phyloP scores from a whole-genome alignment of 2,329 filamentous ascomycete species.

The Fusarium oligoseptatum region DNA sequence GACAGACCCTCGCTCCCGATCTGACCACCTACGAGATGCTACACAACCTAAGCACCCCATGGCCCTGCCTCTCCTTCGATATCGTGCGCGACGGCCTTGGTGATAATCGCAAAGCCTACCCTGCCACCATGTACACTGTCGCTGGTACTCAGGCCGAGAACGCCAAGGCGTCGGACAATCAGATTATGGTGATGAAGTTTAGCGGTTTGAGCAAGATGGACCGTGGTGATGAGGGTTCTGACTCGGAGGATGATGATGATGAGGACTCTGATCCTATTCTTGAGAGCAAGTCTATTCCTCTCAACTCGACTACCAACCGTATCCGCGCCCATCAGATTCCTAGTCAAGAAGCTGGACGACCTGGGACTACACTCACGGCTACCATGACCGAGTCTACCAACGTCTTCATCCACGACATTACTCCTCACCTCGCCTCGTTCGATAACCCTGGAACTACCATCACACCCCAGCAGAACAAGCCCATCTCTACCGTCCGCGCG shows the following conservation, averaged over 20 bases:
- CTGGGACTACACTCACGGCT: conserved; percentile 87
- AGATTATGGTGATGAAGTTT: conserved; percentile 96
- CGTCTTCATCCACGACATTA: conserved; percentile 94
- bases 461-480: conserved; percentile 87
- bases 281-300: conserved; percentile 89
- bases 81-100: conserved; percentile 88
- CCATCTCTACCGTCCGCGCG: conserved; percentile 86
- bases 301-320: conserved; percentile 91
- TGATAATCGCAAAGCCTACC: conserved; percentile 91
- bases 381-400: conserved; percentile 92
- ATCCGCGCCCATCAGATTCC: conserved; percentile 89
- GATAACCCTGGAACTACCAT: conserved; percentile 88
- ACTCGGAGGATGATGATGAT: conserved; percentile 79
- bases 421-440: conserved; percentile 88
- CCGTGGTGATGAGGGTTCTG: conserved; percentile 74
- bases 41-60: conserved; percentile 91
- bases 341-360: conserved; percentile 75
- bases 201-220: conserved; percentile 93
- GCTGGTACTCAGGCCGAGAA: conserved; percentile 92
- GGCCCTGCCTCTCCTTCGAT: conserved; percentile 98
- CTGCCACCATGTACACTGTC: conserved; percentile 94
- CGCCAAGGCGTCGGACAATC: conserved; percentile 83
- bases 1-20: conserved; percentile 92
- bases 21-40: conserved; percentile 98
- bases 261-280: conserved; percentile 90